Evolutionary conservation across 768 basidiomycete genomes (phyloP).

Genomic region (Termitomyces sp.): DNA sequence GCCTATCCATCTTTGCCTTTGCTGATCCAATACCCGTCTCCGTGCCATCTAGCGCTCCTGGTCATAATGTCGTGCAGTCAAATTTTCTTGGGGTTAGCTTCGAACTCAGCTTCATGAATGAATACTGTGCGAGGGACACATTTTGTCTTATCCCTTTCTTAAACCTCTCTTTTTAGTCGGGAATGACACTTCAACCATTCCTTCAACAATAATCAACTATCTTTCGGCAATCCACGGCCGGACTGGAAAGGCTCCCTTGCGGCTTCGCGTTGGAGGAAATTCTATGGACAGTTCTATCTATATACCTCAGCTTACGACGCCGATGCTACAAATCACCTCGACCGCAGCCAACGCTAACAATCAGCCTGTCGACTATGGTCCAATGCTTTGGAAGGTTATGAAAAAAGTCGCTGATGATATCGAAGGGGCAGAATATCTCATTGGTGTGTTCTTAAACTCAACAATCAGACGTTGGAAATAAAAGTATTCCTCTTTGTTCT

Average conservation of each 20-base stretch:
- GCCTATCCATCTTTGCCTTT: slow-evolving; percentile 9
- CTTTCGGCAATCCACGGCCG: slow-evolving; percentile 46
- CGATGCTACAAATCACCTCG: slow-evolving; percentile 34
- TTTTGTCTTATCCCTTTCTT: background rate
- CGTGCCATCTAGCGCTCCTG: slow-evolving; percentile 28
- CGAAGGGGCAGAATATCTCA: slow-evolving; percentile 24
- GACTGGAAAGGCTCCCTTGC: slow-evolving; percentile 35
- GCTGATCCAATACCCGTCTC: slow-evolving; percentile 23
- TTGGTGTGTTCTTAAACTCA: slow-evolving; percentile 16
- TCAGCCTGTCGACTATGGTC: slow-evolving; percentile 42
- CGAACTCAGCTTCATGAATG: slow-evolving; percentile 56
- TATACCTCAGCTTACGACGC: slow-evolving; percentile 29
- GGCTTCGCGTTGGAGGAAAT: slow-evolving; percentile 46
- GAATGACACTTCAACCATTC: slow-evolving; percentile 44
- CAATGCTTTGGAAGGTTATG: slow-evolving; percentile 41
- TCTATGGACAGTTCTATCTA: slow-evolving; percentile 40
- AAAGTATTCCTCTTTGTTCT: background rate
- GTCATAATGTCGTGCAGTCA: slow-evolving; percentile 32
- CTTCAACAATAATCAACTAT: slow-evolving; percentile 51
- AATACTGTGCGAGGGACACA: slow-evolving; percentile 37
- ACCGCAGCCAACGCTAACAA: slow-evolving; percentile 33
- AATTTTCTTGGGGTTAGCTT: slow-evolving; percentile 64
- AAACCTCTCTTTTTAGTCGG: slow-evolving; percentile 32
- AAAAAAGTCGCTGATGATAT: slow-evolving; percentile 25
- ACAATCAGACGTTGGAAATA: background rate